Percentiles rank a stretch among this genome's conserved stretches.
Evolutionary conservation across 306 rosid genomes (phyloP).

Genomic region (Urtica urens): DNA sequence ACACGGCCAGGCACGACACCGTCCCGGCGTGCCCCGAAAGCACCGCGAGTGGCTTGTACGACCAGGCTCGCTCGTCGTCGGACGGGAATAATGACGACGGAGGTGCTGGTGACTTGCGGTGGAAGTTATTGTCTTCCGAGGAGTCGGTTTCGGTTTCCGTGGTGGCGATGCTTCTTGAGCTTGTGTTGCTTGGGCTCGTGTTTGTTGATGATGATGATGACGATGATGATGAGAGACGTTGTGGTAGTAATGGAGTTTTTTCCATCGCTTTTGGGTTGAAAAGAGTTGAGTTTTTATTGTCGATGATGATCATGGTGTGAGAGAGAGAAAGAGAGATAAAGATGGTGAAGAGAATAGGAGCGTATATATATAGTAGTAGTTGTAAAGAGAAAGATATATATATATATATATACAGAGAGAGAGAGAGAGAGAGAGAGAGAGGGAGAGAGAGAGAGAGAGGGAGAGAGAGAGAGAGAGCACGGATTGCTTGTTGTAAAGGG

Average conservation of each 20-base stretch:
- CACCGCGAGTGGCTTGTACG: slow-evolving; percentile 49
- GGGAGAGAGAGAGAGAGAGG: no score
- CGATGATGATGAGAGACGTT: slow-evolving; percentile 23
- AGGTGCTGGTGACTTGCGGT: slow-evolving; percentile 23
- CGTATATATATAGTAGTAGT: no score
- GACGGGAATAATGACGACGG: no score
- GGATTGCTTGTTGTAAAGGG: slow-evolving; percentile 33
- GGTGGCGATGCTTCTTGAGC: slow-evolving; percentile 20
- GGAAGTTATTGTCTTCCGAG: slow-evolving; percentile 16
- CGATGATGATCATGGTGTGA: not conserved
- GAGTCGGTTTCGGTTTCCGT: slow-evolving; percentile 37
- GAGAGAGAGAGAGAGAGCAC: not conserved
- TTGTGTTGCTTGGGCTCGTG: slow-evolving; percentile 10
- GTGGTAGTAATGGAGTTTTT: slow-evolving; percentile 29
- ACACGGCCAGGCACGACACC: slow-evolving; percentile 66
- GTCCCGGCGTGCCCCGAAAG: slow-evolving; percentile 73
- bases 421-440: no score
- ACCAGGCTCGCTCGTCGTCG: no score
- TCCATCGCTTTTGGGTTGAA: slow-evolving; percentile 21
- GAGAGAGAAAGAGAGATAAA: slow-evolving; percentile 2
- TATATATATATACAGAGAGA: no score
- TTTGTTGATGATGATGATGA: slow-evolving; percentile 7
- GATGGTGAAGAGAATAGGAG: slow-evolving; percentile 14
- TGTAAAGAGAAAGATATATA: no score
- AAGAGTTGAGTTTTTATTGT: slow-evolving; percentile 12